These are phyloP conservation scores for Eucalyptus erythrocorys DNA, from an alignment of 345 rosid genomes.

Conservation along the genomic window DNA sequence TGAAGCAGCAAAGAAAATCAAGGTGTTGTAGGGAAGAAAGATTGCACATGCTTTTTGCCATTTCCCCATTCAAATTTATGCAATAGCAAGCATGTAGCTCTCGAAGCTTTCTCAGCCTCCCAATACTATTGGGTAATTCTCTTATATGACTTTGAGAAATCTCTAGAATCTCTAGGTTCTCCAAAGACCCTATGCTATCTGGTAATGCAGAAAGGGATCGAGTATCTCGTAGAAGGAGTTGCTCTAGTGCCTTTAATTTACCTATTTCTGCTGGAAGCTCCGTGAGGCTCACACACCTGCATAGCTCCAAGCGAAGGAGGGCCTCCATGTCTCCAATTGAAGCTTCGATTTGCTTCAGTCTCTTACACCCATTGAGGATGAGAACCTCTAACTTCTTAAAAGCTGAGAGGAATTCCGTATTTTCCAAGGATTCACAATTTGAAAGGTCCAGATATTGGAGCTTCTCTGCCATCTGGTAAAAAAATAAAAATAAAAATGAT, in stretches of 20 bases:
- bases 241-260: neutral
- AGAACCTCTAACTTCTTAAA: neutral
- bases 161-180: neutral
- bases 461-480: neutral
- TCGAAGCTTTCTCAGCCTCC: neutral
- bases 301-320: neutral
- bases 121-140: neutral
- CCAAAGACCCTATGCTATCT: neutral
- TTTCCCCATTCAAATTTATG: neutral
- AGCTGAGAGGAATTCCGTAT: neutral
- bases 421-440: neutral
- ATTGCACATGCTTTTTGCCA: neutral
- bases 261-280: neutral
- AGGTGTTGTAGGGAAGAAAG: neutral
- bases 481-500: too few species aligned
- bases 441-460: neutral
- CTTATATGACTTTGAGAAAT: rapidly evolving
- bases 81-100: neutral
- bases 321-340: neutral
- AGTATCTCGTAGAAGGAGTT: rapidly evolving
- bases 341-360: neutral
- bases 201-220: neutral
- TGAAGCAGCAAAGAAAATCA: rapidly evolving
- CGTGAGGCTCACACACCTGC: neutral
- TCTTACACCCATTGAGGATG: rapidly evolving